phyloP scores from a whole-genome alignment of 345 rosid genomes.

The Hibiscus trionum region DNA sequence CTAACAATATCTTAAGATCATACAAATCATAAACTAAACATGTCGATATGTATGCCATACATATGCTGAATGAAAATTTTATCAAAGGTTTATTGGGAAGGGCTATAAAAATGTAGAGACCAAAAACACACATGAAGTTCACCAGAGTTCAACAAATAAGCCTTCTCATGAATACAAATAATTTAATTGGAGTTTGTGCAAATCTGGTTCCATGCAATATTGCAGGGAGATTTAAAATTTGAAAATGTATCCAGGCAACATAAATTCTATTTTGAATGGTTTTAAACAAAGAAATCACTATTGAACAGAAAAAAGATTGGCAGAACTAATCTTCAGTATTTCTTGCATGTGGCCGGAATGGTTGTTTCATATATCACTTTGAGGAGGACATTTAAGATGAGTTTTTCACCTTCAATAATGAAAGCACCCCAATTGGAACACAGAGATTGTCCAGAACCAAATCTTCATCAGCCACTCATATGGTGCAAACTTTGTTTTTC shows the following conservation, averaged over 20 bases:
- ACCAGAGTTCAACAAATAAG: not conserved
- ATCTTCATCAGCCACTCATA: not conserved
- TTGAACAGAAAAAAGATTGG: not conserved
- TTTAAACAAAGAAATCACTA: not conserved
- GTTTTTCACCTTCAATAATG: not conserved
- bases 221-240: not conserved
- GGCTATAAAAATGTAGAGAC: not conserved
- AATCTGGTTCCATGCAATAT: not conserved
- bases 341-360: not conserved
- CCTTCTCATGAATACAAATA: not conserved
- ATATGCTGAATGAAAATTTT: not conserved
- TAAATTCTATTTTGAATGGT: not conserved
- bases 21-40: not conserved
- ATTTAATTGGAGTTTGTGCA: not conserved
- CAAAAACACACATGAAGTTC: not conserved
- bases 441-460: not conserved
- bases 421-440: not conserved
- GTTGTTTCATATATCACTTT: not conserved
- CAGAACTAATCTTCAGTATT: too few species aligned
- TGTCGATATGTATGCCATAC: too few species aligned
- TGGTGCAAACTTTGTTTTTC: not conserved
- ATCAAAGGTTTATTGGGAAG: not conserved
- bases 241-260: not conserved
- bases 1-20: not conserved
- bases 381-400: not conserved